Base-by-base conservation (phyloP, 1,284 basidiomycete genomes). In the Singerocomus inundabilis region DNA sequence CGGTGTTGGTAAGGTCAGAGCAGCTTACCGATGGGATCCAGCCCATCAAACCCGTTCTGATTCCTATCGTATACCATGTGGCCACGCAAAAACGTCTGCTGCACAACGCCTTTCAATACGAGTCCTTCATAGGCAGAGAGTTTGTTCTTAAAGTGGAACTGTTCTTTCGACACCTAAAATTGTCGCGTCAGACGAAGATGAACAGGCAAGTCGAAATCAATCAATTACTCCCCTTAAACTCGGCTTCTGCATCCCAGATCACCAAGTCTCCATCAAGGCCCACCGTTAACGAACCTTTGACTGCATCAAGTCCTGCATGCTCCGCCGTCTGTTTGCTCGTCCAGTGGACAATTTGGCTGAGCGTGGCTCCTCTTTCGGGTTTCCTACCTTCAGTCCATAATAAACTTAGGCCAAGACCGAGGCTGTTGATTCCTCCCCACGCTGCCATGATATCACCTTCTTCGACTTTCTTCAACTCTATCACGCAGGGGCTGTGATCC, bases 351-450 rank as follows among this genome's bases (percentile, higher is more conserved):
- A 96, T 76, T 44, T 84, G 73, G 21, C 72, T 72, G 40, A 94
- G 73, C 1, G 76, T 70, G 3, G 85, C 69, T 13, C 79, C 79
- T 41, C 87, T 72, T 44, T 56, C 47, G 1, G 62, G 52, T 62
- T 78, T 82, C 45, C 66, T 68, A 7, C 77, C 82, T 65, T 94
- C 91, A 1, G 90, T 94, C 87, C 89, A 93, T 39, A 97, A 63
- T 43, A 96, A 70, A 63, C 88, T 89, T 40, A 96, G 69, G 0
- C 94, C 94, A 13, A 97, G 74, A 5, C 94, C 94, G 21, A 97
- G 78, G 4, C 90, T 87, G 52, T 85, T 88, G 54, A 97, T 91
- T 0, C 94, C 94, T 46, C 94, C 94, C 94, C 94, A 97, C 0
- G 94, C 92, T 18, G 74, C 68, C 85, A 95, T 89, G 55, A 96